Conservation (phyloP, 805 yeast genomes). For the Candida dajiaensis region DNA sequence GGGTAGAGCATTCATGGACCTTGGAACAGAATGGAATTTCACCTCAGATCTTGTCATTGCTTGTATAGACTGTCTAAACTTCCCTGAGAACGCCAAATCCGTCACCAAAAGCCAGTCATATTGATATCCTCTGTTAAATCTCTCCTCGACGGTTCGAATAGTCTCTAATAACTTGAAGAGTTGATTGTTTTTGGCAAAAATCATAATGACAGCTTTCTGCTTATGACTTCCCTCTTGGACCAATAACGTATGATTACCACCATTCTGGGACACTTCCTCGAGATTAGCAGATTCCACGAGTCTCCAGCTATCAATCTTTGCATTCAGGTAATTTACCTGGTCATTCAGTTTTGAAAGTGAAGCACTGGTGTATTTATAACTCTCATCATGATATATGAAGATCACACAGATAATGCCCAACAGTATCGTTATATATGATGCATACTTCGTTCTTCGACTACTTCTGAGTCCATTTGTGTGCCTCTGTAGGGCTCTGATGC, state of each 20-base stretch:
- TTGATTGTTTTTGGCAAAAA: constrained; percentile 63
- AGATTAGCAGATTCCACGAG: not conserved
- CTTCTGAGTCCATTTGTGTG: not conserved
- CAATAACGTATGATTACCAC: not conserved
- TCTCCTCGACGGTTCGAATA: constrained; percentile 54
- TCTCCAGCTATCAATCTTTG: constrained; percentile 12
- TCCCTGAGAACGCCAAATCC: constrained; percentile 50
- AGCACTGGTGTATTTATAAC: constrained; percentile 7
- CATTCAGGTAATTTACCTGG: constrained; percentile 8
- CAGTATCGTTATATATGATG: not conserved
- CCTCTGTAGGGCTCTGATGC: not conserved
- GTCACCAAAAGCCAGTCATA: constrained; percentile 78
- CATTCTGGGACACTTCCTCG: not conserved
- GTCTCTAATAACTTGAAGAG: constrained; percentile 48
- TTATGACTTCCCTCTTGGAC: constrained; percentile 11
- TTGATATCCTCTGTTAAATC: constrained; percentile 54
- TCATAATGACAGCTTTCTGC: constrained; percentile 58
- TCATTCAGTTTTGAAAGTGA: constrained; percentile 9
- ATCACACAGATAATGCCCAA: not conserved
- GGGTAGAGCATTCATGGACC: constrained; percentile 41
- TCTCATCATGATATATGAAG: constrained; percentile 4
- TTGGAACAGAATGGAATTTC: constrained; percentile 54
- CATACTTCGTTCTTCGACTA: not conserved
- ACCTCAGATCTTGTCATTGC: constrained; percentile 48
- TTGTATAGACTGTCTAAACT: constrained; percentile 41